Evolutionary conservation across 2,329 filamentous ascomycete genomes (phyloP).

Genomic region (Epichloe scottii): DNA sequence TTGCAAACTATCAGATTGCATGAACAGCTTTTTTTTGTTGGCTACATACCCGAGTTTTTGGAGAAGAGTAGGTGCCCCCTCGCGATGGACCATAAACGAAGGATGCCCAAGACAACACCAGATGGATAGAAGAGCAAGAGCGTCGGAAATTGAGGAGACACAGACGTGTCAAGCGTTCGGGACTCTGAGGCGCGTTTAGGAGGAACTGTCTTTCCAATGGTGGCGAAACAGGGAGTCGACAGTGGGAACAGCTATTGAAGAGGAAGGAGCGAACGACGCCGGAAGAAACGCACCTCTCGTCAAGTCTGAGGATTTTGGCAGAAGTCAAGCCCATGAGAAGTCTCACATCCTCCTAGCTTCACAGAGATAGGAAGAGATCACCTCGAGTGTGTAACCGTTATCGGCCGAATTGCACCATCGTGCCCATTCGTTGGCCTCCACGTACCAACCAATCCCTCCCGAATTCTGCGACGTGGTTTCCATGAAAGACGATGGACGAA

Average conservation of each 20-base stretch:
- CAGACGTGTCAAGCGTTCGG: not conserved
- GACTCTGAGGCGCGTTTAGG: not conserved
- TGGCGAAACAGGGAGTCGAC: not conserved
- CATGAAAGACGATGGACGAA: not conserved
- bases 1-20: not conserved
- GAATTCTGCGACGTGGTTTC: not conserved
- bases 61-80: constrained; percentile 2
- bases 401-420: not conserved
- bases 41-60: constrained; percentile 1
- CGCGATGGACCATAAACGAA: not conserved
- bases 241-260: not conserved
- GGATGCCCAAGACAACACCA: not conserved
- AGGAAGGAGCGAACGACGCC: not conserved
- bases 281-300: not conserved
- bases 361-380: not conserved
- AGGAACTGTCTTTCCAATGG: not conserved
- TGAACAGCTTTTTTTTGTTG: not conserved
- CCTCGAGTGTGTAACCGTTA: not conserved
- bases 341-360: not conserved
- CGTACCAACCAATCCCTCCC: not conserved
- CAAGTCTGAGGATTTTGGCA: not conserved
- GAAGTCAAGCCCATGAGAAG: not conserved
- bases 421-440: not conserved
- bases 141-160: not conserved
- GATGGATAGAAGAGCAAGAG: constrained; percentile 1